These are phyloP conservation scores for Breynia disticha DNA, from an alignment of 441 rosid species.

Conservation along the genomic window DNA sequence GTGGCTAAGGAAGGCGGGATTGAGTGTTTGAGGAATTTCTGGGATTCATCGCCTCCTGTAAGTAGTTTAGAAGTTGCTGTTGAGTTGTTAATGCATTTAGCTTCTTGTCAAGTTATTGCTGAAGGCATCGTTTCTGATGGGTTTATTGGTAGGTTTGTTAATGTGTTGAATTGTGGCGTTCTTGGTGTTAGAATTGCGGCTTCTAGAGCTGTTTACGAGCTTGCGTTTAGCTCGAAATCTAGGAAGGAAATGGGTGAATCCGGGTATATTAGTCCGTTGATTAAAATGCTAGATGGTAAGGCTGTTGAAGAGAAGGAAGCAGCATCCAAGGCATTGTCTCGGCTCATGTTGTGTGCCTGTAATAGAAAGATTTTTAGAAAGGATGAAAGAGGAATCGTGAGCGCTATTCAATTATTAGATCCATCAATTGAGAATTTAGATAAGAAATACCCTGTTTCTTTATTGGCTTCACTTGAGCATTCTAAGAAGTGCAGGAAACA, in stretches of 20 bases:
- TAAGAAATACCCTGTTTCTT: conserved; percentile 44
- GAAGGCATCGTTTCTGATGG: conserved; percentile 50
- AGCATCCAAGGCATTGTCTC: conserved; percentile 64
- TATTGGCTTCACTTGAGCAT: conserved; percentile 47
- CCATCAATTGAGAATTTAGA: conserved; percentile 48
- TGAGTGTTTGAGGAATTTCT: conserved; percentile 59
- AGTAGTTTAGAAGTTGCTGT: conserved; percentile 64
- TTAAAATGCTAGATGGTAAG: conserved; percentile 80
- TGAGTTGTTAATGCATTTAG: conserved; percentile 37
- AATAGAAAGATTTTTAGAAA: conserved; percentile 47
- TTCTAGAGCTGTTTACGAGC: conserved; percentile 45
- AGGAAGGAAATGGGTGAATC: conserved; percentile 65
- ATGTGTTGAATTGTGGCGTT: conserved; percentile 47
- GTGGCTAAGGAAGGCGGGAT: conserved; percentile 60
- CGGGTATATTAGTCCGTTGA: conserved; percentile 44
- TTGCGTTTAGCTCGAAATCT: conserved; percentile 41
- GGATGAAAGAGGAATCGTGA: conserved; percentile 50
- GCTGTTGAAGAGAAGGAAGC: conserved; percentile 77
- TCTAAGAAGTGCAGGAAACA: conserved; percentile 66
- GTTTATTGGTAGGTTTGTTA: conserved; percentile 35
- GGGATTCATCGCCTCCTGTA: conserved; percentile 50
- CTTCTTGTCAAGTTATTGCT: conserved; percentile 36
- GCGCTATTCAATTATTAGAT: conserved; percentile 55
- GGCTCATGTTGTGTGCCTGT: conserved; percentile 30
- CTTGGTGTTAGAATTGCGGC: conserved; percentile 64